phyloP scores from a whole-genome alignment of 371 early-diverging fungal species.

The Zychaea mexicana region DNA sequence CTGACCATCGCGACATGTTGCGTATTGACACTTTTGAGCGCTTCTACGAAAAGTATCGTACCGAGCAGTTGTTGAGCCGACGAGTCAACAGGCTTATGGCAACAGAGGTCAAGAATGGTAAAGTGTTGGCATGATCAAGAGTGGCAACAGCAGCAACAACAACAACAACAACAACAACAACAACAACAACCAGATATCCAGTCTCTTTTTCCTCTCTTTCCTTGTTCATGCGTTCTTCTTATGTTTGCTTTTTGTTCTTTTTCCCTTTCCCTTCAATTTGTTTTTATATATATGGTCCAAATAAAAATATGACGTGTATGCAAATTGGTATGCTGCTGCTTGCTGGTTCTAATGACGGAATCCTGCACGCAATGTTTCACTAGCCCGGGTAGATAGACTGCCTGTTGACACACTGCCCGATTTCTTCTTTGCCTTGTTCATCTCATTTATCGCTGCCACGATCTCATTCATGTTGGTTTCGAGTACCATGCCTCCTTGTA shows the following conservation, averaged over 20 bases:
- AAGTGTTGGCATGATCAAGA: background rate
- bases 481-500: slow-evolving; percentile 78
- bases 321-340: too few species aligned
- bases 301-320: too few species aligned
- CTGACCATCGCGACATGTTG: slow-evolving; percentile 78
- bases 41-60: slow-evolving; percentile 89
- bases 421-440: slow-evolving; percentile 54
- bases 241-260: background rate
- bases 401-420: slow-evolving; percentile 37
- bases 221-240: too few species aligned
- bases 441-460: slow-evolving; percentile 61
- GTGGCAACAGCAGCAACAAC: background rate
- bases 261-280: too few species aligned
- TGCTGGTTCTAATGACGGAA: slow-evolving; percentile 34
- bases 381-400: slow-evolving; percentile 41
- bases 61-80: slow-evolving; percentile 67
- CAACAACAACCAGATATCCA: too few species aligned
- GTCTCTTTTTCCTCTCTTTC: too few species aligned
- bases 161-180: too few species aligned
- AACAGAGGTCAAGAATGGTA: background rate
- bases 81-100: slow-evolving; percentile 25
- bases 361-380: slow-evolving; percentile 42
- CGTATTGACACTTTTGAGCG: slow-evolving; percentile 83
- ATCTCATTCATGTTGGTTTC: slow-evolving; percentile 71
- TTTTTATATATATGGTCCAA: too few species aligned